These are phyloP conservation scores for Apophysomyces sp. DNA, from an alignment of 371 early-diverging fungal species.

Conservation along the genomic window DNA sequence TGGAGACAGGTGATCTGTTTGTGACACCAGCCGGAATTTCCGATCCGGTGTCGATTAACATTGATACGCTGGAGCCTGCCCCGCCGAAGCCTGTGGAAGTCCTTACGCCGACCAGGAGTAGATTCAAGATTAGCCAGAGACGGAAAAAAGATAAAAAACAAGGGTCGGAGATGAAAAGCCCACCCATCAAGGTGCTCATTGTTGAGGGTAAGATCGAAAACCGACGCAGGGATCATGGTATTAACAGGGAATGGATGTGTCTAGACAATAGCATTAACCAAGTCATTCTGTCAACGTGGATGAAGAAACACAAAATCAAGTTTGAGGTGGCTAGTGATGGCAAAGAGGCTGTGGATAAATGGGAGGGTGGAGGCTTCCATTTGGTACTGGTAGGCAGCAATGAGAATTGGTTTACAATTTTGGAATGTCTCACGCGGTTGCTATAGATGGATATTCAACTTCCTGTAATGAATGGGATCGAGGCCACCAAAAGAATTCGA, in stretches of 20 bases:
- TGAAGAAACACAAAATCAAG: constrained; percentile 64
- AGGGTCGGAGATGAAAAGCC: constrained; percentile 17
- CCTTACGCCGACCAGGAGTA: constrained; percentile 1
- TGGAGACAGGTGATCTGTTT: background rate
- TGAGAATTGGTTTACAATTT: background rate
- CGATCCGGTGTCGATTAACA: background rate
- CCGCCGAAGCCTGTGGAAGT: background rate
- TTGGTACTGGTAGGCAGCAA: constrained; percentile 57
- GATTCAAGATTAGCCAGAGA: constrained; percentile 5
- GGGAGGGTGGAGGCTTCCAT: constrained; percentile 64
- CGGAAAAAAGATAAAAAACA: constrained; percentile 5
- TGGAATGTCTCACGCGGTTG: background rate
- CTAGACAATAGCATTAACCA: constrained; percentile 72
- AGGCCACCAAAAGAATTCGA: constrained; percentile 70
- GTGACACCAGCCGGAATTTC: background rate
- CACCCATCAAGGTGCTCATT: constrained; percentile 69
- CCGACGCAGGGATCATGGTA: background rate
- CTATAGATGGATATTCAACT: constrained; percentile 74
- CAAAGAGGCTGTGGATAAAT: constrained; percentile 68
- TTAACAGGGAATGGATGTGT: background rate
- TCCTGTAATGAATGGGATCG: constrained; percentile 77
- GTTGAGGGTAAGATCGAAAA: constrained; percentile 59
- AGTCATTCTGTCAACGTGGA: constrained; percentile 63
- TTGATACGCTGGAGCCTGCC: constrained; percentile 5
- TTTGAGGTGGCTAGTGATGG: constrained; percentile 68